These are phyloP conservation scores for Fusarium denticulatum DNA, from an alignment of 2,329 filamentous ascomycete genomes.

Conservation along the genomic window DNA sequence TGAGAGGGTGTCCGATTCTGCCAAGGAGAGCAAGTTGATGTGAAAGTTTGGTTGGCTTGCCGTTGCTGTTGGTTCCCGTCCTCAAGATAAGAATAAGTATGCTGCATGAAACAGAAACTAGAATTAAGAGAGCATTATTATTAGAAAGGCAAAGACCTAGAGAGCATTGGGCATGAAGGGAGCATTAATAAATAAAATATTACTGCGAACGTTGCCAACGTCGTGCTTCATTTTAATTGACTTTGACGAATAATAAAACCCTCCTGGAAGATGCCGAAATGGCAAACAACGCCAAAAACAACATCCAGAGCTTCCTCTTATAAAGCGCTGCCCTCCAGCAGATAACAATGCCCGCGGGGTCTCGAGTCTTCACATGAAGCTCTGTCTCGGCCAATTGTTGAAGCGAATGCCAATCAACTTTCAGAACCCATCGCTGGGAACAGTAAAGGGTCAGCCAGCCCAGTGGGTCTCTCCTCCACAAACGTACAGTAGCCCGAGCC, in stretches of 20 bases:
- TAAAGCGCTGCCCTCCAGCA: constrained; percentile 6
- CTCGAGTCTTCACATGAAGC: constrained; percentile 27
- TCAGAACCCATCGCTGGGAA: neutral
- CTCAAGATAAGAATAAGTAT: constrained; percentile 12
- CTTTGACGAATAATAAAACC: neutral
- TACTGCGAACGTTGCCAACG: neutral
- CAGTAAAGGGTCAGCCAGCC: constrained; percentile 14
- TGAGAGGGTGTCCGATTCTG: constrained; percentile 54
- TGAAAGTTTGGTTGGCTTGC: constrained; percentile 15
- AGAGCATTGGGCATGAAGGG: neutral
- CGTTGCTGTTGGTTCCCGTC: neutral
- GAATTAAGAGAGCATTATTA: constrained; percentile 7
- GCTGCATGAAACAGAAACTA: constrained; percentile 12
- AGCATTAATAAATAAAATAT: constrained; percentile 3
- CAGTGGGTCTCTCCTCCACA: constrained; percentile 38
- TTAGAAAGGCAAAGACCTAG: neutral
- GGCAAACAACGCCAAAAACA: neutral
- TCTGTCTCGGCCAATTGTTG: constrained; percentile 32
- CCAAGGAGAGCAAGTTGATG: constrained; percentile 23
- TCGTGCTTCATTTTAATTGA: neutral
- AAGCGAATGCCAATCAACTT: constrained; percentile 25
- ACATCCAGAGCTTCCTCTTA: neutral
- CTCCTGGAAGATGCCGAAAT: constrained; percentile 5
- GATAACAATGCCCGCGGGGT: constrained; percentile 3
- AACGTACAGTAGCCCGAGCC: constrained; percentile 21